phyloP scores from a whole-genome alignment of 2,329 filamentous ascomycete species.

The Apiospora aurea region DNA sequence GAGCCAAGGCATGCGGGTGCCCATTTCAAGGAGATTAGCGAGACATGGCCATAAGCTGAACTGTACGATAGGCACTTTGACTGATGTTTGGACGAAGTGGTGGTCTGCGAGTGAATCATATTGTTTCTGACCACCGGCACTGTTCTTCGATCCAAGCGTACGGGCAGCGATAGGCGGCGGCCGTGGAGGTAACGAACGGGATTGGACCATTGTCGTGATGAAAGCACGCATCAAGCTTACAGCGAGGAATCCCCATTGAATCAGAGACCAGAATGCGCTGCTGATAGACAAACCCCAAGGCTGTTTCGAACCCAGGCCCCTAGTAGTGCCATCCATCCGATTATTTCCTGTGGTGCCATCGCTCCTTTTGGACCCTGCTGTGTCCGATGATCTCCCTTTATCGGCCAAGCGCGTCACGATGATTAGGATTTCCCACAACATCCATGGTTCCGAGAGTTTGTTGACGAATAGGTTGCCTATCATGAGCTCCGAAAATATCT shows the following conservation, averaged over 20 bases:
- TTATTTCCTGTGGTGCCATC: background rate
- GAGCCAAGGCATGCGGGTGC: conserved; percentile 90
- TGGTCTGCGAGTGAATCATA: conserved; percentile 27
- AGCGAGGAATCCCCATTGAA: conserved; percentile 62
- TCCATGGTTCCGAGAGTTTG: conserved; percentile 85
- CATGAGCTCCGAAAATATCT: conserved; percentile 90
- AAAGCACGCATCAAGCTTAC: conserved; percentile 72
- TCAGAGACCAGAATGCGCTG: conserved; percentile 60
- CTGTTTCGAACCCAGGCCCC: background rate
- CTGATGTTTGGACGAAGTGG: background rate
- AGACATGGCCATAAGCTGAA: conserved; percentile 81
- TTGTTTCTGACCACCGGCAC: conserved; percentile 35
- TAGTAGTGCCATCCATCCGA: background rate
- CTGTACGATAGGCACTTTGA: conserved; percentile 68
- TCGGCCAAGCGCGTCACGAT: conserved; percentile 64
- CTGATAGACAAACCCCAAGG: conserved; percentile 49
- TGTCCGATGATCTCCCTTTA: conserved; percentile 28
- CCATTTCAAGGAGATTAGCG: conserved; percentile 75
- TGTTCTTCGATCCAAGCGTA: conserved; percentile 37
- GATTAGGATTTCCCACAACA: conserved; percentile 84
- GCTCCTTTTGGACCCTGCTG: background rate
- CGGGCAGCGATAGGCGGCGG: conserved; percentile 34
- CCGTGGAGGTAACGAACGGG: conserved; percentile 70
- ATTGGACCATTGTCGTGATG: conserved; percentile 68
- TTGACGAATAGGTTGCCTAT: conserved; percentile 82